Conservation (phyloP, 2,329 filamentous ascomycete genomes). For the Elsinoe ampelina region DNA sequence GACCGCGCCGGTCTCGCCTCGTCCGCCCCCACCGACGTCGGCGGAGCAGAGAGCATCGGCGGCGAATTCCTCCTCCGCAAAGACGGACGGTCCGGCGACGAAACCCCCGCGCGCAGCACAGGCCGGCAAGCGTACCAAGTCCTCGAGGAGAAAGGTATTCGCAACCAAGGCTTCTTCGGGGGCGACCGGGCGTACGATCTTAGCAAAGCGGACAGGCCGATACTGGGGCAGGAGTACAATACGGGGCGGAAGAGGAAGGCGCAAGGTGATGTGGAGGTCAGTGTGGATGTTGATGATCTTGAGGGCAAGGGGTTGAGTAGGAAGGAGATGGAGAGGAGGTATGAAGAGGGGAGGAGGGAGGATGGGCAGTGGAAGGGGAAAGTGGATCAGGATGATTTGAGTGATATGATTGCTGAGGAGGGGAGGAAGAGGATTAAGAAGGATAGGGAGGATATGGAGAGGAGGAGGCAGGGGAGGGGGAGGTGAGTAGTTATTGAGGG, state of each 20-base stretch:
- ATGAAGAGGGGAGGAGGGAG: slow-evolving; percentile 61
- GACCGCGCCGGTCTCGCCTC: slow-evolving; percentile 67
- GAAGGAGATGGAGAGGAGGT: slow-evolving; percentile 70
- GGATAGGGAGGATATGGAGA: slow-evolving; percentile 60
- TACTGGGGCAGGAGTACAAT: slow-evolving; percentile 62
- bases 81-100: slow-evolving; percentile 30
- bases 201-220: slow-evolving; percentile 47
- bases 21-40: slow-evolving; percentile 70
- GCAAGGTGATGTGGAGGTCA: slow-evolving; percentile 77
- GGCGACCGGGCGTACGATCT: slow-evolving; percentile 91
- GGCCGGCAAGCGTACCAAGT: slow-evolving; percentile 73
- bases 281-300: slow-evolving; percentile 76
- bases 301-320: slow-evolving; percentile 71
- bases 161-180: slow-evolving; percentile 88
- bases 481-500: not conserved
- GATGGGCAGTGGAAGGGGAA: slow-evolving; percentile 57
- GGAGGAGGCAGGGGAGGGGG: slow-evolving; percentile 43
- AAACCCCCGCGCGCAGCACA: not conserved
- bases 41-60: slow-evolving; percentile 63
- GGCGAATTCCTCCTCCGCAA: slow-evolving; percentile 91
- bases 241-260: slow-evolving; percentile 84
- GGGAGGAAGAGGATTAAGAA: slow-evolving; percentile 82
- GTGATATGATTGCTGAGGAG: slow-evolving; percentile 92
- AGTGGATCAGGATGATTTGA: slow-evolving; percentile 69
- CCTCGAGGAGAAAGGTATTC: slow-evolving; percentile 76